phyloP scores from a whole-genome alignment of 2,329 filamentous ascomycete species.

The Diaporthe sp. region DNA sequence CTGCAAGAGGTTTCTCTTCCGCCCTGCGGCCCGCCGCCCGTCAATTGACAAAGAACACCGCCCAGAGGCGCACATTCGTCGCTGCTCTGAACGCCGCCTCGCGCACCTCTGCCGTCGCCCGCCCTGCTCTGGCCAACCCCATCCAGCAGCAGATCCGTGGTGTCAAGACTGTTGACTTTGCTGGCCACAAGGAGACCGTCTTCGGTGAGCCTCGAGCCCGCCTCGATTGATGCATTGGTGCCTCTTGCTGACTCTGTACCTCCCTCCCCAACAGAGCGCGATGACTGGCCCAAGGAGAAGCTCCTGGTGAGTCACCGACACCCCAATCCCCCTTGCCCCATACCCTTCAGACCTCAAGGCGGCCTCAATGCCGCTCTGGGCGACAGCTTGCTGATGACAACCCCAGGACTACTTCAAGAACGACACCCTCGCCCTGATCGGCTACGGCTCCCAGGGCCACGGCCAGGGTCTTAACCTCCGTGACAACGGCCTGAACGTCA shows the following conservation, averaged over 20 bases:
- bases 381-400: slow-evolving; percentile 29
- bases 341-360: slow-evolving; percentile 1
- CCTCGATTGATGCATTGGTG: slow-evolving; percentile 29
- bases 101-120: slow-evolving; percentile 59
- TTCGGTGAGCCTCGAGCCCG: slow-evolving; percentile 71
- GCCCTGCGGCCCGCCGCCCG: slow-evolving; percentile 72
- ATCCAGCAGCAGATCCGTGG: slow-evolving; percentile 78
- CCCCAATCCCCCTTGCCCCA: neutral
- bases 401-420: slow-evolving; percentile 98
- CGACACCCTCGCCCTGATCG: slow-evolving; percentile 98
- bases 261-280: slow-evolving; percentile 78
- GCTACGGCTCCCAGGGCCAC: slow-evolving; percentile 97
- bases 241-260: slow-evolving; percentile 25
- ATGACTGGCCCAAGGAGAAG: slow-evolving; percentile 98
- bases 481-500: slow-evolving; percentile 99
- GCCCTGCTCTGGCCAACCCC: slow-evolving; percentile 59
- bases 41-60: slow-evolving; percentile 69
- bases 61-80: slow-evolving; percentile 72
- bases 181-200: slow-evolving; percentile 92
- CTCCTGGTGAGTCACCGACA: slow-evolving; percentile 78
- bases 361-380: slow-evolving; percentile 33
- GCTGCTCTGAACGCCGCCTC: slow-evolving; percentile 65
- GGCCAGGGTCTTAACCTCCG: slow-evolving; percentile 99
- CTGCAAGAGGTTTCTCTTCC: slow-evolving; percentile 79
- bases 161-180: slow-evolving; percentile 99